Base-by-base conservation (phyloP, 2,329 filamentous ascomycete species). In the Colletotrichum sp. region DNA sequence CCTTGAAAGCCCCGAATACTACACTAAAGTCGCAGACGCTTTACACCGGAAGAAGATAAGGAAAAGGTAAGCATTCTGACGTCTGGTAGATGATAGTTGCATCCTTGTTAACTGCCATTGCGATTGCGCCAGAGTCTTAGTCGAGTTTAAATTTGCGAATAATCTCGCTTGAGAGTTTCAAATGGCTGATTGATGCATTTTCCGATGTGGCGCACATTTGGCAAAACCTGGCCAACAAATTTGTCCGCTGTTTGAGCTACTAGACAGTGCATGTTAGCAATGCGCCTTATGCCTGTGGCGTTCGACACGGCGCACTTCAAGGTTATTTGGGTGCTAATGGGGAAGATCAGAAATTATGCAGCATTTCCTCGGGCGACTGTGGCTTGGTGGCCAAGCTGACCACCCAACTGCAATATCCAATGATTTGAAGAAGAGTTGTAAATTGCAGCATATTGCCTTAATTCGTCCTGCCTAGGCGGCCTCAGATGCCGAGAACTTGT, bases 31-130 rank as follows among this genome's bases (percentile, higher is more conserved):
- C 2, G 11, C n/a, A 22, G 44, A 13, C 11, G 6, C 12, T 8
- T 13, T 22, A 7, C 44, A 22, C 9, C 11, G 6, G 2, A 8
- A 22, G n/a, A 22, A 22, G 6, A 52, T n/a, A 0, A n/a, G 12
- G 1, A 22, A 0, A 0, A 5, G 5, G 39, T 1, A 44, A n/a
- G 19, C 1, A 0, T 44, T 12, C 39, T n/a, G 39, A n/a, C 19
- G 19, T 39, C 34, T 39, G 15, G 15, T n/a, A 1, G 19, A n/a
- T 12, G 19, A n/a, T 7, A 2, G 39, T 19, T 44, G 36, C 36
- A 19, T 19, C 1, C 8, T 44, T 44, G 0, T 1, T 19, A 19
- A 44, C 16, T 44, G 3, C 19, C 3, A 48, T 48, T 12, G 39
- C 8, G 39, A 48, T 11, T 48, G 2, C 16, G 39, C 2, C 39